phyloP scores from a whole-genome alignment of 2,329 filamentous ascomycete genomes.

The Alternaria hordeiaustralica region DNA sequence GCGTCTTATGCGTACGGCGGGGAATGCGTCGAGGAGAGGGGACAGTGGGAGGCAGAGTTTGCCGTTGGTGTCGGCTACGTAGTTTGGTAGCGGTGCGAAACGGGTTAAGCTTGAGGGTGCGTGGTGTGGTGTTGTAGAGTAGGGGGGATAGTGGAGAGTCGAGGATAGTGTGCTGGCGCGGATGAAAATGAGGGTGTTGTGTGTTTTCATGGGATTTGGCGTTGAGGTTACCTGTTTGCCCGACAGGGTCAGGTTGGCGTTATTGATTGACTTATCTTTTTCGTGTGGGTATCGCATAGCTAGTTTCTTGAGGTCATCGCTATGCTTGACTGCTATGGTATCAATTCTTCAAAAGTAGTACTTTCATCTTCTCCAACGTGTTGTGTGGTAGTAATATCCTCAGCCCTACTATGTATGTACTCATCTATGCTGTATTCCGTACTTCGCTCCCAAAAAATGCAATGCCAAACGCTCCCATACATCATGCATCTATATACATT shows the following conservation, averaged over 20 bases:
- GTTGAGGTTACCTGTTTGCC: slow-evolving; percentile 9
- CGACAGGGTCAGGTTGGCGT: slow-evolving; percentile 15
- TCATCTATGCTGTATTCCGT: not conserved
- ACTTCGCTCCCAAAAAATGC: not conserved
- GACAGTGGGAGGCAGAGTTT: slow-evolving; percentile 25
- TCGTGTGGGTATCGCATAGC: not conserved
- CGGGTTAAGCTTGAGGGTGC: not conserved
- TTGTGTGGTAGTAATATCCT: not conserved
- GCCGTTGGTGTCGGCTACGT: slow-evolving; percentile 39
- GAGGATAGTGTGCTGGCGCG: not conserved
- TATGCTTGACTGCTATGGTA: not conserved
- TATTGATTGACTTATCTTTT: not conserved
- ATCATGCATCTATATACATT: not conserved
- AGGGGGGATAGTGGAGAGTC: not conserved
- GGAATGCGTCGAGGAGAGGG: slow-evolving; percentile 19
- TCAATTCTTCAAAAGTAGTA: not conserved
- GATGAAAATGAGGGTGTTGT: not conserved
- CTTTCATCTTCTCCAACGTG: not conserved
- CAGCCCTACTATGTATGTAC: not conserved
- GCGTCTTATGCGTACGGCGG: slow-evolving; percentile 39
- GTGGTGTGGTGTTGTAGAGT: not conserved
- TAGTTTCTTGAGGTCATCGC: not conserved
- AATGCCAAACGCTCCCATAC: not conserved
- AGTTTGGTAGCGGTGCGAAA: slow-evolving; percentile 12
- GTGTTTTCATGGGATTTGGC: not conserved